Evolutionary conservation across 148 eudicot species (phyloP), one percentile per base, ranked within the genome.

Genomic region (Cornus kousa): DNA sequence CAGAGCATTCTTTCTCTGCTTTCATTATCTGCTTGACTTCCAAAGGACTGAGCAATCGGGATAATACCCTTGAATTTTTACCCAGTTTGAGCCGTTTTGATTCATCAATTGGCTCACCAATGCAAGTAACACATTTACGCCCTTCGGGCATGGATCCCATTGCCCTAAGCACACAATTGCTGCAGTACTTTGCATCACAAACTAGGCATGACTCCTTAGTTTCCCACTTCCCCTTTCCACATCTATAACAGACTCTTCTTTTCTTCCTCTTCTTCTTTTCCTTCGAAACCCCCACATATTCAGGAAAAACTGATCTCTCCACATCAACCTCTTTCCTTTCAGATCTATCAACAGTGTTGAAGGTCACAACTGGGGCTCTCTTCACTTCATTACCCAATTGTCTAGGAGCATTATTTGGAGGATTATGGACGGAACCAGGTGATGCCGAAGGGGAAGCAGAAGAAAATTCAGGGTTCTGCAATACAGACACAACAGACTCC

Each of bases 111-210:
- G 95, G 89, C 75, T 94, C 92, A 19, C 97, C 84, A 55, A 96
- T 94, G 84, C 99, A 96, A 71, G 97, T 88, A 77, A 96, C 99
- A 86, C 99, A 96, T 80, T 96, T 96, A 50, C 99, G 93, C 70
- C 99, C 99, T 78, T 96, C 99, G 5, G 99, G 99, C 99, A 96
- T 96, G 1, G 99, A 94, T 16, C 99, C 99, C 99, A 96, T 96
- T 4, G 97, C 97, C 78, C 99, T 88, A 77, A 96, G 98, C 82
- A 96, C 94, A 68, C 99, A 96, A 79, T 85, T 96, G 79, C 97
- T 85, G 74, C 99, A 96, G 69, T 88, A 96, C 79, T 89, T 94
- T 12, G 92, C 90, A 80, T 91, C 97, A 83, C 99, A 96, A 68
- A 91, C 98, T 20, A 96, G 50, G 72, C 99, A 96, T 0, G 88